phyloP scores from a whole-genome alignment of 805 yeast genomes.

The Vanderwaltozyma tropicalis region DNA sequence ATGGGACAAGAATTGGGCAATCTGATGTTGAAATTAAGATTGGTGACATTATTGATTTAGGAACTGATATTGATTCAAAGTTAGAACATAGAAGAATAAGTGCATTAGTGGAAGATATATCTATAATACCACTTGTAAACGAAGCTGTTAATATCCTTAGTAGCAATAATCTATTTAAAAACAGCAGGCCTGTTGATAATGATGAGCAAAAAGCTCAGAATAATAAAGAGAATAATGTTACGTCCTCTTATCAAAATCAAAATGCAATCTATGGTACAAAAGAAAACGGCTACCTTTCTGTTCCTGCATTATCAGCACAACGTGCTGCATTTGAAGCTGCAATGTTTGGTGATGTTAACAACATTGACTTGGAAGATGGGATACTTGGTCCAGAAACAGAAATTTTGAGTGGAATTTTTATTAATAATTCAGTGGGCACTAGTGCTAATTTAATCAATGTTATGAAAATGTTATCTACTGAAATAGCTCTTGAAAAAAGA shows the following conservation, averaged over 20 bases:
- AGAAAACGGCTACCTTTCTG: background rate
- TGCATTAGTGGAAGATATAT: slow-evolving; percentile 65
- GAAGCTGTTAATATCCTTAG: slow-evolving; percentile 2
- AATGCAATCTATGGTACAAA: background rate
- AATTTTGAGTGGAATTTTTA: slow-evolving; percentile 41
- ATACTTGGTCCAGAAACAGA: slow-evolving; percentile 35
- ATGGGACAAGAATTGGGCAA: slow-evolving; percentile 50
- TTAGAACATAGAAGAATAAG: slow-evolving; percentile 69
- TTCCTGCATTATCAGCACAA: slow-evolving; percentile 3
- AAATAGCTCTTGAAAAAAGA: slow-evolving; percentile 43
- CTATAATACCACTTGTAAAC: slow-evolving; percentile 30
- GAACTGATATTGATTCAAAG: slow-evolving; percentile 63
- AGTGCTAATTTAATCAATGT: slow-evolving; percentile 42
- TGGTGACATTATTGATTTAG: slow-evolving; percentile 73
- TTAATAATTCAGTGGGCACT: slow-evolving; percentile 45
- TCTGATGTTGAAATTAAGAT: slow-evolving; percentile 47
- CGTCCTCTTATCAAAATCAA: background rate
- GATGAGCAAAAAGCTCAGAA: too few relatives aligned
- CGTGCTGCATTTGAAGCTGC: slow-evolving; percentile 38
- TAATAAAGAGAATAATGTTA: background rate
- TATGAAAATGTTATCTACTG: slow-evolving; percentile 39
- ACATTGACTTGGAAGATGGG: slow-evolving; percentile 34
- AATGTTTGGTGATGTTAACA: slow-evolving; percentile 44
- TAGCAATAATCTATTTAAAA: slow-evolving; percentile 1
- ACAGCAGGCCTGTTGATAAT: background rate